Base-by-base conservation (phyloP, 2,329 filamentous ascomycete genomes). In the Calonectria ilicicola region DNA sequence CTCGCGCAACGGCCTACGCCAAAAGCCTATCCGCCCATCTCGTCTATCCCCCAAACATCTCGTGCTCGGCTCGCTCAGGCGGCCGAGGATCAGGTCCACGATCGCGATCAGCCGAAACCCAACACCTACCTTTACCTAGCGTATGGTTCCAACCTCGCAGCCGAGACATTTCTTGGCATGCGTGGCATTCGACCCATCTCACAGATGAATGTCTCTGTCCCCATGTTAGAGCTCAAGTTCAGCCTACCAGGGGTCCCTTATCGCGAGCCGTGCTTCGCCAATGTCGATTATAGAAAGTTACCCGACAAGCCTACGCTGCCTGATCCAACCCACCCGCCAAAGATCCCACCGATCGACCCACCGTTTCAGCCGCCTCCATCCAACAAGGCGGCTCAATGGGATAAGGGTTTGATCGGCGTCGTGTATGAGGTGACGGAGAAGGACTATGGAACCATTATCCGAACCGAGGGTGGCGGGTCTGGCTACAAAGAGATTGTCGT, bases 341-440 rank as follows among this genome's bases (percentile, higher is more conserved):
- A 78, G 51, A 68, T 82, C n/a, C 82, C 79, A 42, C 78, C 75
- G 35, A 73, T 73, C 75, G 78, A 78, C 8, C 72, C 79, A 27
- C 78, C 77, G 17, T 75, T 79, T 47, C 67, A 78, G 14, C 77
- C 77, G 29, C 78, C 76, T 26, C 60, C 74, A 23, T 78, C 65
- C 32, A 69, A 74, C 23, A 69, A 76, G 1, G 74, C 77, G 19
- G 74, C 76, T 9, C 72, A 78, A 38, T 98, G 95, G 95, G 86
- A 91, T 75, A 96, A 95, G 80, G 94, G 95, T 5, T 89, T 99
- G 2, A 91, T 98, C 47, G 97, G 97, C 27, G 95, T 98, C 19
- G 97, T 98, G 5, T 99, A 99, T 85, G 96, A 98, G 85, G 95
- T 98, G 35, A 98, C 95, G 1, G 86, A 89, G 21, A 84, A 89